These are phyloP conservation scores for Quercus ilex DNA, from an alignment of 306 rosid genomes.

Conservation along the genomic window DNA sequence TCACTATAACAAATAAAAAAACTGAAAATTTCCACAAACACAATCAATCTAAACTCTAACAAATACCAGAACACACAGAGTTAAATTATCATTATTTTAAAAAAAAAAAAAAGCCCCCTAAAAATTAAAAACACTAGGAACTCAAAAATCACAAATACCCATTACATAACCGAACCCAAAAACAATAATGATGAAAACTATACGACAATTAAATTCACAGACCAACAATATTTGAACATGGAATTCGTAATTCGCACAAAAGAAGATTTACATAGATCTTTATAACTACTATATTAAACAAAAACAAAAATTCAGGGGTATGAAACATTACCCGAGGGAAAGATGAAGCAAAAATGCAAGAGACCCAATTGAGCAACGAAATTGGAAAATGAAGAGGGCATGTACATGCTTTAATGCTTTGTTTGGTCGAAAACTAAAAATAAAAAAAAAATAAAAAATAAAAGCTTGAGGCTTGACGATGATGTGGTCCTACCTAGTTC, in stretches of 20 bases:
- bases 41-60: neutral
- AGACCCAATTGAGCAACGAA: too few species aligned
- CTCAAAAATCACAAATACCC: neutral
- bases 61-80: neutral
- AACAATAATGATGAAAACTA: neutral
- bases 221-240: neutral
- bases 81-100: too few species aligned
- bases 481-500: too few species aligned
- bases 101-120: too few species aligned
- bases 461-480: too few species aligned
- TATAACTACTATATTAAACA: neutral
- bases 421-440: too few species aligned
- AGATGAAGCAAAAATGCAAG: neutral
- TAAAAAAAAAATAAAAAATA: too few species aligned
- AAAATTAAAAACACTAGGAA: neutral
- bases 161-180: neutral
- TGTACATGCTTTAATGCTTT: too few species aligned
- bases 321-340: neutral
- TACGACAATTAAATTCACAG: neutral
- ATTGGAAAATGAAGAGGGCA: too few species aligned
- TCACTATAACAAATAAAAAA: neutral
- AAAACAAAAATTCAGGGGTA: neutral
- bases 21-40: constrained; percentile 3
- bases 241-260: neutral
- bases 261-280: neutral